Evolutionary conservation across 352 stramenopile genomes (phyloP).

Genomic region (Globisporangium solare): DNA sequence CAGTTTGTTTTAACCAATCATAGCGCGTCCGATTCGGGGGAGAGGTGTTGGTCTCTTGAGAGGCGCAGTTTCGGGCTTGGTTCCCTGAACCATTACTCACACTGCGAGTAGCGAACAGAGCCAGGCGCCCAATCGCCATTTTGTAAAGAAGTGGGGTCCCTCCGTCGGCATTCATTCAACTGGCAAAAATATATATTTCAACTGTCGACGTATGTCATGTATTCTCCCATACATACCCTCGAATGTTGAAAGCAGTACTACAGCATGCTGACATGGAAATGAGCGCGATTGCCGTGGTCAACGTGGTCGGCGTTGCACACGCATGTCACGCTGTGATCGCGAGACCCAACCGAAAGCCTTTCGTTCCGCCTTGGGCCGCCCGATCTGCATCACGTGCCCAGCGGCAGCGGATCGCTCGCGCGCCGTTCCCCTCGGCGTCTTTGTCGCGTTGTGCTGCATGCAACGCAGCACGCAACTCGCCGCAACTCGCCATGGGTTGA

Average conservation of each 20-base stretch:
- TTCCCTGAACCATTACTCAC: neutral
- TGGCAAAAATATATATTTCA: neutral
- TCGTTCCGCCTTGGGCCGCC: neutral
- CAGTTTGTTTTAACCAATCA: neutral
- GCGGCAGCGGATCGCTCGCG: neutral
- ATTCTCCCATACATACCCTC: neutral
- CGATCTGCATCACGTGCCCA: neutral
- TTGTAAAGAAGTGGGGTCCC: neutral
- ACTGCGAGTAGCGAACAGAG: neutral
- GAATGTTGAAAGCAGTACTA: neutral
- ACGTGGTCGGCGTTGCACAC: slow-evolving; percentile 1
- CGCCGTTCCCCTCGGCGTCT: slow-evolving; percentile 30
- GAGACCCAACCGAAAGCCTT: neutral
- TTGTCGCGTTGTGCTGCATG: slow-evolving; percentile 4
- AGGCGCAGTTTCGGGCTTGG: neutral
- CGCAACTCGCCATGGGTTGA: no score
- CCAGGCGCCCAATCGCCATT: neutral
- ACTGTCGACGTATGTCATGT: no score
- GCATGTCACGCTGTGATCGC: neutral
- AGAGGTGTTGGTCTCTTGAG: neutral
- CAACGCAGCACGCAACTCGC: no score
- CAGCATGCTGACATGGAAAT: neutral
- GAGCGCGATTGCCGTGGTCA: neutral
- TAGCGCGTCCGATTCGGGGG: neutral
- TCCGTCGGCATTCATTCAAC: neutral